Conservation (phyloP, 2,329 filamentous ascomycete species). For the Didymella arachidicola region DNA sequence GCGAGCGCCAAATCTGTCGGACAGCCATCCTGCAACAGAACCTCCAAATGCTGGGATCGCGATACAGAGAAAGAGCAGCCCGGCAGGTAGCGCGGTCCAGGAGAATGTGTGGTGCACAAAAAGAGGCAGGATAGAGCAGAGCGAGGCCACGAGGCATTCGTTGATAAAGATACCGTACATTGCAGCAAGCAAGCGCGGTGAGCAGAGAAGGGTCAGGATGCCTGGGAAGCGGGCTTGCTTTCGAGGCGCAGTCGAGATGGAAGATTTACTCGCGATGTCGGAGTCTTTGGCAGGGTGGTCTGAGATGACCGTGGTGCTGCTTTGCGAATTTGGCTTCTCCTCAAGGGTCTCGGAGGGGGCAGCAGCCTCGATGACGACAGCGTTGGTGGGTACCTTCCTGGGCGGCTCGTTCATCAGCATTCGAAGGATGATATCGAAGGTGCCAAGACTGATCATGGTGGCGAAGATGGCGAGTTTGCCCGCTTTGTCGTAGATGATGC, state of each 20-base stretch:
- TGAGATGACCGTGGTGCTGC: neutral
- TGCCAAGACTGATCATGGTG: conserved; percentile 1
- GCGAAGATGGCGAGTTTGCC: conserved; percentile 18
- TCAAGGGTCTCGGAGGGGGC: neutral
- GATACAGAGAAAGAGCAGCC: conserved; percentile 62
- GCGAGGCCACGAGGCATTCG: conserved; percentile 57
- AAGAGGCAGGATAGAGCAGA: conserved; percentile 62
- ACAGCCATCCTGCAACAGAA: conserved; percentile 59
- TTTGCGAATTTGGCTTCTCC: neutral
- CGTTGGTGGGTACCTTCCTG: neutral
- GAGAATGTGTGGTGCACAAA: conserved; percentile 59
- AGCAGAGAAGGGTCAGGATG: conserved; percentile 55
- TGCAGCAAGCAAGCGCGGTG: conserved; percentile 63
- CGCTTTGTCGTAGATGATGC: conserved; percentile 24
- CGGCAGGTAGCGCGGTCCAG: conserved; percentile 60
- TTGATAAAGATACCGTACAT: conserved; percentile 62
- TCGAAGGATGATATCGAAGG: conserved; percentile 21
- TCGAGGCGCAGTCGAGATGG: neutral
- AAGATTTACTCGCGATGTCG: neutral
- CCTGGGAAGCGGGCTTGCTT: conserved; percentile 22
- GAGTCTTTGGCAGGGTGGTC: neutral
- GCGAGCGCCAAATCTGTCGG: conserved; percentile 65
- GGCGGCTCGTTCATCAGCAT: conserved; percentile 27
- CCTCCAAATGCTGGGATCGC: conserved; percentile 65
- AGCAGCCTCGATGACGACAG: neutral